Percentiles rank a stretch among this genome's conserved stretches.
Conservation (phyloP, 352 stramenopile species). For the Pythium utonaiense region DNA sequence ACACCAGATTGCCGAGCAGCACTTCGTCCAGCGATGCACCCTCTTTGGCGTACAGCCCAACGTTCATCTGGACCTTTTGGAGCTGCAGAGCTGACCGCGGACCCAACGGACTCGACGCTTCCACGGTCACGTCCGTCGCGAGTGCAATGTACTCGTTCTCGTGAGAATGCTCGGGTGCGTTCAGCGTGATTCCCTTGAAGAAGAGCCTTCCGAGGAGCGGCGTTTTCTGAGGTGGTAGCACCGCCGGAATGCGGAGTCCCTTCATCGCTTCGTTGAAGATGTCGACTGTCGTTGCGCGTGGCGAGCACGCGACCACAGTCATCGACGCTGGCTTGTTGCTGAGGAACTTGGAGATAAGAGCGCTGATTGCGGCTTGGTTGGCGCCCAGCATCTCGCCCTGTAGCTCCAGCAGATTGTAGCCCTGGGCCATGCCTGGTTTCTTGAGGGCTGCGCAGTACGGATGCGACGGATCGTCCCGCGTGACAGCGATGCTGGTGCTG, state of each 20-base stretch:
- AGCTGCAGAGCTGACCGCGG: slow-evolving; percentile 54
- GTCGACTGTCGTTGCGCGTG: slow-evolving; percentile 55
- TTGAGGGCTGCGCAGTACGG: slow-evolving; percentile 40
- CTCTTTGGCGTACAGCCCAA: slow-evolving; percentile 36
- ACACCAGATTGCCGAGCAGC: slow-evolving; percentile 46
- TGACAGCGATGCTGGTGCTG: slow-evolving; percentile 41
- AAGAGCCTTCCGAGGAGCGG: slow-evolving; percentile 61
- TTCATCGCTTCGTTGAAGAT: slow-evolving; percentile 75
- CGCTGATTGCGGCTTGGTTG: slow-evolving; percentile 63
- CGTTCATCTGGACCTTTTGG: slow-evolving; percentile 55
- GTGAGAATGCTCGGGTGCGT: slow-evolving; percentile 34
- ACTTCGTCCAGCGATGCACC: slow-evolving; percentile 20
- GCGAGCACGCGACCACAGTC: slow-evolving; percentile 56
- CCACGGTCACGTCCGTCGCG: slow-evolving; percentile 54
- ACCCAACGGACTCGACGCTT: slow-evolving; percentile 63
- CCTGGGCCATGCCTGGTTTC: slow-evolving; percentile 27
- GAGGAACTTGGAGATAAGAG: slow-evolving; percentile 75
- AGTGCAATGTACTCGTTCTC: slow-evolving; percentile 47
- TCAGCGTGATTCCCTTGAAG: slow-evolving; percentile 53
- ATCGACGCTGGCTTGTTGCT: slow-evolving; percentile 52
- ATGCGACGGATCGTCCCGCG: slow-evolving; percentile 43
- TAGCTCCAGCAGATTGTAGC: slow-evolving; percentile 73
- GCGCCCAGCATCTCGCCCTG: slow-evolving; percentile 59
- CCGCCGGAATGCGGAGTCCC: slow-evolving; percentile 59
- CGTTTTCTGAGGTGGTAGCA: slow-evolving; percentile 55